Base-by-base conservation (phyloP, 495 filamentous ascomycete species). In the Podospora pseudocomata region DNA sequence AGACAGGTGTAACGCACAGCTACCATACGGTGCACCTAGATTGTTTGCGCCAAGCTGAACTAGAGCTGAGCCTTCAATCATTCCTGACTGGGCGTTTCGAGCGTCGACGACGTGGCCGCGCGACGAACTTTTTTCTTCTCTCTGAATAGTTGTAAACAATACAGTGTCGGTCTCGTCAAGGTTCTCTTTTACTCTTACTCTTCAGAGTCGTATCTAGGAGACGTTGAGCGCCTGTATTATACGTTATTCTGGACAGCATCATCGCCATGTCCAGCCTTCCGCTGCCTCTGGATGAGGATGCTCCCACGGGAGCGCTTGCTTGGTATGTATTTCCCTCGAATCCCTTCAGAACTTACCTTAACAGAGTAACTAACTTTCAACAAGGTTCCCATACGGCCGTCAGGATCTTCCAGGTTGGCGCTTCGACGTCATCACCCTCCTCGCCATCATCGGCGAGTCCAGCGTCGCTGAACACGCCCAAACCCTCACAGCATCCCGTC, bases 361-460 rank as follows among this genome's bases (percentile, higher is more conserved):
- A 4, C 39, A 13, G 39, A 3, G 15, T 49, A 3, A 49, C 39
- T 49, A 62, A 62, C 19, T 20, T 62, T 27, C 9, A 58, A 19
- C 3, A 58, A 65, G 67, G 67, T 69, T 84, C 69, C 77, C 80
- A 27, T 74, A 63, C 30, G 78, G 75, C 30, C 64, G 66, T 26
- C 64, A 63, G 54, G 74, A 80, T 32, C 76, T 76, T 9, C 72
- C 74, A 26, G 82, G 79, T 30, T 86, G 84, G 84, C 79, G 83
- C 27, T 81, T 89, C 67, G 87, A 90, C 73, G 84, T 89, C 54
- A 86, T 90, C 65, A 84, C 83, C 34, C 81, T 90, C 3, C 82
- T 90, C 63, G 87, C 88, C 60, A 85, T 89, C 68, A 85, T 89
- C 67, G 88, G 88, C 70, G 87, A 89, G 70, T 82, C 81, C 16